Evolutionary conservation across 305 asterid species (phyloP).

Genomic region (Fraxinus floribunda): DNA sequence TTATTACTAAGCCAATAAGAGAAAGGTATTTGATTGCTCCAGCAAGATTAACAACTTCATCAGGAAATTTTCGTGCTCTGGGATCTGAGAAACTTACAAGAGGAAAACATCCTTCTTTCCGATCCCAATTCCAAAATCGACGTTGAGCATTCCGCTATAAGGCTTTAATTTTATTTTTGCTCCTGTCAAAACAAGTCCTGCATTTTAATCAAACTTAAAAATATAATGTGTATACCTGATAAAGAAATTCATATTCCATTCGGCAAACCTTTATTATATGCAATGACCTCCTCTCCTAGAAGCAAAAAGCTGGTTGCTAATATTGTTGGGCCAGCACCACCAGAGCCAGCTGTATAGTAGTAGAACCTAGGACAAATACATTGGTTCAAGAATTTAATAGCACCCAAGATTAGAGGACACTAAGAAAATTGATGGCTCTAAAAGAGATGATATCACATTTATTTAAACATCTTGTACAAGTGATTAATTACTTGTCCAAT

Average conservation of each 20-base stretch:
- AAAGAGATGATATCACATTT: background rate
- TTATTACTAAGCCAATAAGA: background rate
- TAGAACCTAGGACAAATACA: slow-evolving; percentile 36
- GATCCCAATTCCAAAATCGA: slow-evolving; percentile 52
- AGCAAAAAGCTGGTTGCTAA: slow-evolving; percentile 52
- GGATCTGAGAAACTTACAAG: slow-evolving; percentile 34
- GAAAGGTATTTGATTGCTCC: background rate
- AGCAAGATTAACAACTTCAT: background rate
- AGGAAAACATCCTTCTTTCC: slow-evolving; percentile 54
- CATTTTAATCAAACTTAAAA: background rate
- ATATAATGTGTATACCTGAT: background rate
- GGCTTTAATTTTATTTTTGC: slow-evolving; percentile 42
- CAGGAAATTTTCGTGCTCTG: background rate
- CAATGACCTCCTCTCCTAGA: slow-evolving; percentile 53
- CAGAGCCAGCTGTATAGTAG: slow-evolving; percentile 56
- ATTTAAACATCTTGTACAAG: background rate
- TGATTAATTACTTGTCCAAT: background rate
- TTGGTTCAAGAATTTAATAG: background rate
- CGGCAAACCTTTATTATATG: slow-evolving; percentile 45
- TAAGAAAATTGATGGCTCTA: background rate
- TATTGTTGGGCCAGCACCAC: slow-evolving; percentile 56
- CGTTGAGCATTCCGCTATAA: slow-evolving; percentile 52
- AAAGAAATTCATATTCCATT: background rate
- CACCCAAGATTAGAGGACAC: background rate
- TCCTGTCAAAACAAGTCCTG: slow-evolving; percentile 32